Evolutionary conservation across 1,284 basidiomycete species (phyloP).

Genomic region (Tremellales sp.): DNA sequence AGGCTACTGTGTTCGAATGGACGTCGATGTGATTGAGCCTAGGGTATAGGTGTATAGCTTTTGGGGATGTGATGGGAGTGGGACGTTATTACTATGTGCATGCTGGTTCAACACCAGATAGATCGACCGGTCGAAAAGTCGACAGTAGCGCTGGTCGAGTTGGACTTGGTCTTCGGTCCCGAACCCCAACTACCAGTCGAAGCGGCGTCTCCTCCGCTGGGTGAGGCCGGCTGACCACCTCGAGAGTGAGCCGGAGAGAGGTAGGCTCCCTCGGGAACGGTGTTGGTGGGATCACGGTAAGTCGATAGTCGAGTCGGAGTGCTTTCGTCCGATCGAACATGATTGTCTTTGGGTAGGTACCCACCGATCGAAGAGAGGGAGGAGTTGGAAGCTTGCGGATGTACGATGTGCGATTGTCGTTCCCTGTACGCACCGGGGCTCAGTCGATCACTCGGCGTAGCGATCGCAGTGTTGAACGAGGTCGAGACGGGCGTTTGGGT

Average conservation of each 20-base stretch:
- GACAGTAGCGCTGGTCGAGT: constrained; percentile 8
- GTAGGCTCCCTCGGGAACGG: too few species aligned
- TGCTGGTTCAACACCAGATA: constrained; percentile 22
- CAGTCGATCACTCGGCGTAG: too few species aligned
- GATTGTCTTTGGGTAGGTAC: not conserved
- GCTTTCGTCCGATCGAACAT: not conserved
- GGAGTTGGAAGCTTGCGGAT: not conserved
- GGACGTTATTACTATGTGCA: not conserved
- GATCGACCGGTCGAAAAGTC: constrained; percentile 34
- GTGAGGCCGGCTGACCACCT: not conserved
- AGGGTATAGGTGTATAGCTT: not conserved
- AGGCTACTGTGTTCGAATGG: not conserved
- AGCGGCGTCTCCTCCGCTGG: not conserved
- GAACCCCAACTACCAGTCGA: not conserved
- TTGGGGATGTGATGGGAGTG: not conserved
- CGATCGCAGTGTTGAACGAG: not conserved
- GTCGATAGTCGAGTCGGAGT: not conserved
- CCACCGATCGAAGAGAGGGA: not conserved
- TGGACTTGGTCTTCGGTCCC: not conserved
- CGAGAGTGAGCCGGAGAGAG: not conserved
- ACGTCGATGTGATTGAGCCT: not conserved
- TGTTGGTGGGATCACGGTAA: not conserved
- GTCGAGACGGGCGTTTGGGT: not conserved
- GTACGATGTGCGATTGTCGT: not conserved
- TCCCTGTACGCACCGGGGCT: too few species aligned